A percentile compares a stretch with the other conserved stretches of the same genome.
Conservation (phyloP, 164 flowering plant genomes). For the Warburgia ugandensis region DNA sequence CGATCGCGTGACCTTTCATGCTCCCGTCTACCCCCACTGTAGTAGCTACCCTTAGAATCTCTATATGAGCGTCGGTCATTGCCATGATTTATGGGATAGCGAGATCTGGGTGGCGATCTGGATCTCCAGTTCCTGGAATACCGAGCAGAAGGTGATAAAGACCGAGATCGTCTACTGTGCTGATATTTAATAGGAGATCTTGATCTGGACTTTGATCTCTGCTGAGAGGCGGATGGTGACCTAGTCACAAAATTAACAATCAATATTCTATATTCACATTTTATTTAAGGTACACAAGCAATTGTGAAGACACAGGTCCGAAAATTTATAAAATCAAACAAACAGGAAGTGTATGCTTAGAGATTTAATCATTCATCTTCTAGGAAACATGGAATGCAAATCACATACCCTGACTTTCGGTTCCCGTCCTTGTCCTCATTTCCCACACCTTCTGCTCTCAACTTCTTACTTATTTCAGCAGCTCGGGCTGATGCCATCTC, state of each 20-base stretch:
- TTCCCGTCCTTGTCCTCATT: slow-evolving; percentile 43
- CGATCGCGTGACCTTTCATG: slow-evolving; percentile 40
- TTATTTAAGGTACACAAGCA: no score
- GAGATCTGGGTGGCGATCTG: slow-evolving; percentile 72
- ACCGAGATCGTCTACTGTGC: slow-evolving; percentile 56
- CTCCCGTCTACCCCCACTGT: slow-evolving; percentile 54
- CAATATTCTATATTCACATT: no score
- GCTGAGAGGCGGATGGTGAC: slow-evolving; percentile 52
- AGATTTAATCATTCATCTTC: background rate
- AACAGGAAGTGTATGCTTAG: no score
- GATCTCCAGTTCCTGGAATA: slow-evolving; percentile 51
- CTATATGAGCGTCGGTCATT: slow-evolving; percentile 41
- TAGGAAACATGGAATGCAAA: background rate
- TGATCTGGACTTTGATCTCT: slow-evolving; percentile 67
- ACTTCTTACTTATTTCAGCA: slow-evolving; percentile 84
- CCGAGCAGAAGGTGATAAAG: slow-evolving; percentile 67
- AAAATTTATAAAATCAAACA: no score
- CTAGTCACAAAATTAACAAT: slow-evolving; percentile 21
- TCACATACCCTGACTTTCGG: slow-evolving; percentile 51
- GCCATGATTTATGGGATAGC: slow-evolving; percentile 43
- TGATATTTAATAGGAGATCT: slow-evolving; percentile 48
- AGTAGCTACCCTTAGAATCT: slow-evolving; percentile 38
- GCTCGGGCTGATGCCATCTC: slow-evolving; percentile 95
- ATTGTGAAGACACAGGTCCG: no score
- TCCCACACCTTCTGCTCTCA: slow-evolving; percentile 73